A percentile compares a stretch with the other conserved stretches of the same genome.
Conservation (phyloP, 2,329 filamentous ascomycete genomes). For the Colletotrichum sp. region DNA sequence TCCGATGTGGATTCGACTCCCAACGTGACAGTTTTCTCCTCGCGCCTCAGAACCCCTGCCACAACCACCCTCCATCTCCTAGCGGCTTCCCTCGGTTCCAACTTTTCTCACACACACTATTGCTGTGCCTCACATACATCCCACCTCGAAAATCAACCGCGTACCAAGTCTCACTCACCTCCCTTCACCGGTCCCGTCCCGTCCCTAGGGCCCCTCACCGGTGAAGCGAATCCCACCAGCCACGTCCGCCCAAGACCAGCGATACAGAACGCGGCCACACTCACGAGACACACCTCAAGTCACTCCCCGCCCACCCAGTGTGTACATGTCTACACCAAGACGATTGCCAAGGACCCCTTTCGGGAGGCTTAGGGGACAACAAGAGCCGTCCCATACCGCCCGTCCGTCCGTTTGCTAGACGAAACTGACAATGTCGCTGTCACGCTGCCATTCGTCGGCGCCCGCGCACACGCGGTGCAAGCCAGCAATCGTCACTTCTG, state of each 20-base stretch:
- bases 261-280: background rate
- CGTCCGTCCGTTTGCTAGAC: background rate
- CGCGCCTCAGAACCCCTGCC: background rate
- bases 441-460: conserved; percentile 3
- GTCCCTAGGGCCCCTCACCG: conserved; percentile 19
- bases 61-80: background rate
- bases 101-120: background rate
- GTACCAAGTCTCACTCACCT: conserved; percentile 3
- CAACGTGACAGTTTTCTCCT: conserved; percentile 17
- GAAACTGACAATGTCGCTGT: conserved; percentile 4
- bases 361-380: conserved; percentile 14
- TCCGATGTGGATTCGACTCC: background rate
- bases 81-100: conserved; percentile 3
- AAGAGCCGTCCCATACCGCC: conserved; percentile 17
- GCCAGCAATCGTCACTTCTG: background rate
- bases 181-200: conserved; percentile 16
- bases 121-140: background rate
- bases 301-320: background rate
- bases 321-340: background rate
- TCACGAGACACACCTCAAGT: background rate
- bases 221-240: conserved; percentile 12
- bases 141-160: background rate
- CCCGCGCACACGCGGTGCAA: background rate
- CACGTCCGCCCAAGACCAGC: background rate
- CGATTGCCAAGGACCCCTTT: background rate